Evolutionary conservation across 768 basidiomycete genomes (phyloP).

Genomic region (Mycena haematopus): DNA sequence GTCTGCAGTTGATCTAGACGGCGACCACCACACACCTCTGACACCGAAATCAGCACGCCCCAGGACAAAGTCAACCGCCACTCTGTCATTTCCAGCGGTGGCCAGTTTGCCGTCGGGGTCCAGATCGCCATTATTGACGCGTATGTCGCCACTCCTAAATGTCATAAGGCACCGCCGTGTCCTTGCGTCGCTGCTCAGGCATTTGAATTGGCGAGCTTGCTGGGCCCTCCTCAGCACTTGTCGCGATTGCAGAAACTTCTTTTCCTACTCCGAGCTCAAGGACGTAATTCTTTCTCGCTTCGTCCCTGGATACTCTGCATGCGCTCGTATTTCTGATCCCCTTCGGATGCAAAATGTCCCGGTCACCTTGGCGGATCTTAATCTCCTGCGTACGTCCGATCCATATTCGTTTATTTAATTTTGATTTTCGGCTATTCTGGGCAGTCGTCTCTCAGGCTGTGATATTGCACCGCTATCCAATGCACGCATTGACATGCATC

Average conservation of each 20-base stretch:
- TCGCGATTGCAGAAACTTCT: constrained; percentile 38
- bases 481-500: constrained; percentile 64
- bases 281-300: constrained; percentile 54
- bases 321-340: constrained; percentile 48
- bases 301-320: constrained; percentile 62
- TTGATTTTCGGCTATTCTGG: constrained; percentile 21
- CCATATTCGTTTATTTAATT: constrained; percentile 1
- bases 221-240: constrained; percentile 49
- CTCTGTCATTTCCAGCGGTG: not conserved
- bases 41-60: not conserved
- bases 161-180: constrained; percentile 29
- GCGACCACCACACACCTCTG: not conserved
- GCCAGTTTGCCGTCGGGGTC: constrained; percentile 29
- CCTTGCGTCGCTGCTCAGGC: constrained; percentile 37
- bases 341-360: constrained; percentile 52
- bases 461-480: constrained; percentile 74
- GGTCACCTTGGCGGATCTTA: constrained; percentile 63
- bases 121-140: not conserved
- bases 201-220: constrained; percentile 47
- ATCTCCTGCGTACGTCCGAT: constrained; percentile 64
- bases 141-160: constrained; percentile 12
- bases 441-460: constrained; percentile 70
- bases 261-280: constrained; percentile 37
- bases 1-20: not conserved
- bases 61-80: constrained; percentile 14